Evolutionary conservation across 1,284 basidiomycete species (phyloP), one percentile per base, ranked within the genome.

Genomic region (Ustilago sp.): DNA sequence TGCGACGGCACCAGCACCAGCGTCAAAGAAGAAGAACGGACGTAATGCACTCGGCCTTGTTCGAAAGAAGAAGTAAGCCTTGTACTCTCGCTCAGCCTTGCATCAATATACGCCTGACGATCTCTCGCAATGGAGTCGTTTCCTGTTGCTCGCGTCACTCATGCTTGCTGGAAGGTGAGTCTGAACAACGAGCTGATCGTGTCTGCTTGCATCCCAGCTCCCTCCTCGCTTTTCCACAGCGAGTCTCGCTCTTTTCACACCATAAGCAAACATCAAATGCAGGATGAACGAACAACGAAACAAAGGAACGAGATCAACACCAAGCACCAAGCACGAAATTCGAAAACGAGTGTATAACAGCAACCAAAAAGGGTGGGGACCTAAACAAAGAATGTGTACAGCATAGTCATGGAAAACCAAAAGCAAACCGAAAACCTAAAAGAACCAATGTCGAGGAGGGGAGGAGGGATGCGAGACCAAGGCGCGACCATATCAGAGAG

Each of bases 31-130:
- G 59, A 83, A 83, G 54, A 77, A 77, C 28, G 79, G 65, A 2
- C 69, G 72, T 3, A 84, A 81, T 55, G 79, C 83, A 3, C 69
- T 85, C 54, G 84, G 84, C n/a, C 67, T 85, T 36, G 84, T 85
- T n/a, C 70, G 77, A 13, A 83, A 84, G 67, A 81, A 83, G 61
- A 65, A 63, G 55, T 73, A 38, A 19, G n/a, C 17, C 43, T 28
- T 28, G 23, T 28, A n/a, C 17, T 45, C 43, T 15, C n/a, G n/a
- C 23, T 28, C 23, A 28, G 23, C 23, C 3, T 28, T 28, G 23
- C 23, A 28, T 28, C 23, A 28, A 28, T 28, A 28, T 28, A 28
- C 23, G 23, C 23, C 23, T 28, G 23, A 28, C 39, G 17, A 52
- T 8, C 32, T 35, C 28, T 34, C 11, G 39, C 13, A 28, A 28